Base-by-base conservation (phyloP, 805 yeast genomes). In the Candida hispaniensis region DNA sequence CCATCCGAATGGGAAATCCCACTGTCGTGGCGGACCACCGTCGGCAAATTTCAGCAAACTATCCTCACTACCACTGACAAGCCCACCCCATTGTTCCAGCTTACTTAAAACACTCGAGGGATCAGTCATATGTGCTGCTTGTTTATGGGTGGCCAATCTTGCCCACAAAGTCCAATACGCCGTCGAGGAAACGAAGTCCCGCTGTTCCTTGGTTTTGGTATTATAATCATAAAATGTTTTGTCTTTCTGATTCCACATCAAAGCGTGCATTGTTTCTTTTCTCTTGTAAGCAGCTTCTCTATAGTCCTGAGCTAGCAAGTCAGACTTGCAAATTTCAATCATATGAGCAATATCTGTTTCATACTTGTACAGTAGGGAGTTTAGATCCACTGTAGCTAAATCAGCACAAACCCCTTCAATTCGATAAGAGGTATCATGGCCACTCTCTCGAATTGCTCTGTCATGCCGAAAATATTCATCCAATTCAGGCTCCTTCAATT, bases 1-100 rank as follows among this genome's bases (percentile, higher is more conserved):
- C 98, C 98, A 88, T 2, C 97, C 97, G 51, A 63, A 82, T 2
- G 98, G 98, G 55, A 78, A 91, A 55, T 88, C 98, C 98, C 98
- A 88, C 59, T 88, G 98, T 55, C 97, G 66, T 8, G 78, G 72
- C n/a, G 93, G 95, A 48, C 83, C 64, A 26, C 70, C 64, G 11
- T 79, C 56, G 1, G 77, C 71, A 21, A 81, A 59, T 15, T 66
- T 71, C 23, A 94, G 93, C 45, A 94, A 62, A 2, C 86, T 75
- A 44, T 65, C 54, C 45, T 71, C 66, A 0, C 94, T 78, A 22
- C 95, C 93, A 0, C 94, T 75, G 1, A 74, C 94, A 7, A 88
- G 56, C 1, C 98, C 98, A 14, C 98, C 97, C 41, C 68, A 66
- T 54, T 71, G 79, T 57, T 91, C 98, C 46, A 91, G 71, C 47